Base-by-base conservation (phyloP, 768 basidiomycete species). In the Suillus occidentalis region DNA sequence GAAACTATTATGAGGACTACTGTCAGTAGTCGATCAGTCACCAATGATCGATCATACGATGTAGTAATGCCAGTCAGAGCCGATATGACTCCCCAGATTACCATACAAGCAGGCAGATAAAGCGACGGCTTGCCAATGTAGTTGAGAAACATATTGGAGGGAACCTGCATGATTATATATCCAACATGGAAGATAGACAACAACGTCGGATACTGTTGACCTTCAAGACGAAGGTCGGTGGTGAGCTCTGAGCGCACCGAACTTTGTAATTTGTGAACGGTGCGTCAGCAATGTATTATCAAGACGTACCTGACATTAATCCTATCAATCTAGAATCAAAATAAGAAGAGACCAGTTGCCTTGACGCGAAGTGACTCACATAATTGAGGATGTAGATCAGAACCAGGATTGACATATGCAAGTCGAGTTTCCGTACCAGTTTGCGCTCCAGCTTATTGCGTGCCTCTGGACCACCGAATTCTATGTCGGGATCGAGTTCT, bases 191-290 rank as follows among this genome's bases (percentile, higher is more conserved):
- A 80, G 66, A 90, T 85, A 28, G 88, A 89, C 40, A 92, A 74
- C 20, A 91, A 73, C 0, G 89, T 89, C 3, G 88, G 82, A 67
- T 89, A 91, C 68, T 91, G 80, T 67, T 80, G 74, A 36, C 83
- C 86, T 62, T 82, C 75, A 22, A 91, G 82, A 39, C 83, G 75
- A n/a, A 92, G 80, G 71, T 91, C 89, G 40, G 79, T 75, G 69
- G 89, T 84, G 64, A 91, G 86, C 0, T 90, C 91, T 34, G 89
- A 77, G 59, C 91, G 82, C 28, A 90, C 91, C 16, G 88, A 89
- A 50, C 90, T 90, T 65, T 8, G 20, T 50, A 2, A 61, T 68
- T 63, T 37, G 49, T 63, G 31, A 12, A 22, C 8, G 8, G 7
- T 25, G 12, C 42, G 13, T 45, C 18, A 8, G 18, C 5, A 7